Conservation (phyloP, 1,284 basidiomycete species). For the Amylostereum areolatum region DNA sequence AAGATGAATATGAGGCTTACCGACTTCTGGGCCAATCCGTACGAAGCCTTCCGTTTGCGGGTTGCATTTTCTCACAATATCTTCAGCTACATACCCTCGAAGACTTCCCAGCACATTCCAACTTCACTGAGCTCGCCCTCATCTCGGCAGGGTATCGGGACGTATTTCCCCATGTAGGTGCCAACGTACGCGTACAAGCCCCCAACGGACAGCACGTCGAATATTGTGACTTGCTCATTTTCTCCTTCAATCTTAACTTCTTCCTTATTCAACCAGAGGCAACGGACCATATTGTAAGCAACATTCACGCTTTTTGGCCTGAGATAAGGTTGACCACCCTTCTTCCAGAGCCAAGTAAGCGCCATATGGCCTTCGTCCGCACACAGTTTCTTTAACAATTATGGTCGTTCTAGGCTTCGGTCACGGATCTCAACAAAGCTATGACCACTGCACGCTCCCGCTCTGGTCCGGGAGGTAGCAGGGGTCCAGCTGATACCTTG, state of each 20-base stretch:
- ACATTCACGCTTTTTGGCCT: background rate
- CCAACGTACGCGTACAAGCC: conserved; percentile 71
- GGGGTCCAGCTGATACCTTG: conserved; percentile 37
- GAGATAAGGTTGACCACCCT: too few relatives aligned
- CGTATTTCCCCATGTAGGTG: conserved; percentile 89
- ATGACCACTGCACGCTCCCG: conserved; percentile 64
- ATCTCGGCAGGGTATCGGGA: conserved; percentile 68
- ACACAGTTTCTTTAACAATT: background rate
- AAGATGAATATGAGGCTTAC: conserved; percentile 81
- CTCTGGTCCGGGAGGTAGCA: conserved; percentile 32
- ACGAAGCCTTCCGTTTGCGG: conserved; percentile 16
- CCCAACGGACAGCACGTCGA: conserved; percentile 70
- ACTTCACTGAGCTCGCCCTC: conserved; percentile 80
- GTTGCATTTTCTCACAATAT: background rate
- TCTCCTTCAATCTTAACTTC: conserved; percentile 4
- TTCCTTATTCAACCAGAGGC: conserved; percentile 40
- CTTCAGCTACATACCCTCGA: conserved; percentile 74
- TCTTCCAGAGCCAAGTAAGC: conserved; percentile 31
- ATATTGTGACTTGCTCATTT: background rate
- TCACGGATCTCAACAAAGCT: conserved; percentile 81
- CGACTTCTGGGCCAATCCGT: conserved; percentile 71
- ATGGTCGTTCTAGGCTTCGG: conserved; percentile 60
- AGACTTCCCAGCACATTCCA: conserved; percentile 87
- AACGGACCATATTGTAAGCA: conserved; percentile 61
- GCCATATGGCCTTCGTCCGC: background rate